phyloP scores from a whole-genome alignment of 1,139 yeast genomes.

The Meyerozyma smithsonii region DNA sequence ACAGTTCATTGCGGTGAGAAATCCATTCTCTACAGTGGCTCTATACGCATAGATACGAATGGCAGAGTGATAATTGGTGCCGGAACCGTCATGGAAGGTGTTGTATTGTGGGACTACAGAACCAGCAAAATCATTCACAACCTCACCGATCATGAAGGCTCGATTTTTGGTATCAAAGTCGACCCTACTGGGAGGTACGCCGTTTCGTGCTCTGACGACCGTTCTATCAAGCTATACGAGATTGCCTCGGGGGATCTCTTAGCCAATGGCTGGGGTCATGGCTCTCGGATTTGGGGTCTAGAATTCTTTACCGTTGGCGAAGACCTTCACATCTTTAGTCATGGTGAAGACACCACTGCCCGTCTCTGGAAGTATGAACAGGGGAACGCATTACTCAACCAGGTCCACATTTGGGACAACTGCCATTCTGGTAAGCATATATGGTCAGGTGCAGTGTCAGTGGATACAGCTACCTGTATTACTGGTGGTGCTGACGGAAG shows the following conservation, averaged over 20 bases:
- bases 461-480: slow-evolving; percentile 42
- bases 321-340: slow-evolving; percentile 48
- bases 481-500: slow-evolving; percentile 93
- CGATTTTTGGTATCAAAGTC: slow-evolving; percentile 76
- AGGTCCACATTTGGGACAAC: slow-evolving; percentile 38
- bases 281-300: slow-evolving; percentile 87
- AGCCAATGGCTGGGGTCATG: slow-evolving; percentile 94
- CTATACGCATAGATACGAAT: slow-evolving; percentile 45
- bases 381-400: slow-evolving; percentile 19
- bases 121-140: slow-evolving; percentile 45
- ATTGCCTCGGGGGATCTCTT: slow-evolving; percentile 49
- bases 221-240: slow-evolving; percentile 78
- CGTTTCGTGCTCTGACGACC: slow-evolving; percentile 87
- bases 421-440: slow-evolving; percentile 83
- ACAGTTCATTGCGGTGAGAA: slow-evolving; percentile 60
- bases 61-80: slow-evolving; percentile 60
- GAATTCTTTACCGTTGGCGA: slow-evolving; percentile 41
- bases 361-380: slow-evolving; percentile 61
- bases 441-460: slow-evolving; percentile 71
- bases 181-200: slow-evolving; percentile 52
- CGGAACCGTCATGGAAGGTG: slow-evolving; percentile 91
- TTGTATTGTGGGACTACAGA: slow-evolving; percentile 66
- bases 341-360: slow-evolving; percentile 89
- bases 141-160: slow-evolving; percentile 78
- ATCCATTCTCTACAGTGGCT: slow-evolving; percentile 84